Evolutionary conservation across 768 basidiomycete genomes (phyloP), one percentile per base, ranked within the genome.

Genomic region (Leucogyrophana mollusca): DNA sequence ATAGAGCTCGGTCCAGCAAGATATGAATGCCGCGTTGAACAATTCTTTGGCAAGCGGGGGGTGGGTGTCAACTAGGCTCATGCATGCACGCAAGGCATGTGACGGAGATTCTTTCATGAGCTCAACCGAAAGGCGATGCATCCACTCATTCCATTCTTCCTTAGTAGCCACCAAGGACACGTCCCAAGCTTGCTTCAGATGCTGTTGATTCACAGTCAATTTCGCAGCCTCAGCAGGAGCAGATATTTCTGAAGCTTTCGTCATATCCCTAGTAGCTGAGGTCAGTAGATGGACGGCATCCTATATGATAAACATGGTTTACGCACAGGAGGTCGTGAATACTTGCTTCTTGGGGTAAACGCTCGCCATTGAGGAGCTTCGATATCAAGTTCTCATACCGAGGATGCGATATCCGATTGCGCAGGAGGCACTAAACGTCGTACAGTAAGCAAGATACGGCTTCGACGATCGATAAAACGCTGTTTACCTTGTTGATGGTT

Each of bases 41-140:
- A 99, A 71, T 59, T 98, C 95, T 57, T 88, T 87, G 0, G 93
- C 94, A 40, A 98, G 76, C 1, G 94, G 92, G 17, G 85, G 79
- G 64, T 97, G 90, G 7, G 88, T 83, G 60, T 96, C 91, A 2
- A 97, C 93, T 36, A 98, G 71, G 56, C 83, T 90, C 81, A 93
- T 92, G 59, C 95, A 97, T 0, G 96, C 94, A 35, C 96, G 82
- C 33, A 99, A 78, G n/a, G 96, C 96, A 70, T 95, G 94, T 2
- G 94, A 96, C 0, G 96, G 95, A 0, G 95, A 97, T 53, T 98
- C 94, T 59, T 94, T 91, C 87, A 99, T 94, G 59, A 98, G 87
- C 62, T 97, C 94, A 2, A 94, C 89, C 14, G 92, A 85, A 8
- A 99, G 77, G 13, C 86, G 79, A 59, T 90, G 92, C 74, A 96